These are phyloP conservation scores for Suillus luteus DNA, from an alignment of 768 basidiomycete species.

Conservation along the genomic window DNA sequence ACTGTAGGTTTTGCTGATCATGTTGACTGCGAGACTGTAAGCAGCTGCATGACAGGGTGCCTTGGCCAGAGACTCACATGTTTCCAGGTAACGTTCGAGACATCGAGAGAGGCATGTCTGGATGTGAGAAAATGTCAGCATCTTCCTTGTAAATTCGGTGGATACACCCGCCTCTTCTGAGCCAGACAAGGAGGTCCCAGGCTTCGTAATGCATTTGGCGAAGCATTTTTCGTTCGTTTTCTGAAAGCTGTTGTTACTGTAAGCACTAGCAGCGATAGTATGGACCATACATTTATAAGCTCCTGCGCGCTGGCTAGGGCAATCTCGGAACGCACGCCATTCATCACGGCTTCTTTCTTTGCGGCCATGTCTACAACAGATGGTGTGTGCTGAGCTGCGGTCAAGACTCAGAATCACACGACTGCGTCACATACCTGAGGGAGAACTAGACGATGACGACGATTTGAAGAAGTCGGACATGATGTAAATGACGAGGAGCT, in stretches of 20 bases:
- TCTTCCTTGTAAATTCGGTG: neutral
- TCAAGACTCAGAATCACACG: neutral
- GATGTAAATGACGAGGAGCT: constrained; percentile 6
- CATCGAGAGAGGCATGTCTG: constrained; percentile 78
- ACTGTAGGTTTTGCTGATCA: constrained; percentile 72
- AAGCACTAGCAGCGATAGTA: neutral
- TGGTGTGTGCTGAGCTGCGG: neutral
- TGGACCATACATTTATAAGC: constrained; percentile 64
- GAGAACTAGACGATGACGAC: constrained; percentile 35
- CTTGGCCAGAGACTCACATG: constrained; percentile 52
- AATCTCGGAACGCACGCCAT: constrained; percentile 66
- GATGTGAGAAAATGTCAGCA: neutral
- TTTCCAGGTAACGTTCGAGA: constrained; percentile 82
- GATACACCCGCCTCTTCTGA: constrained; percentile 65
- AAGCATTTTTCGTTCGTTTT: constrained; percentile 82
- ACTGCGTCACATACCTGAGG: constrained; percentile 25
- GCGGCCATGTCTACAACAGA: constrained; percentile 35
- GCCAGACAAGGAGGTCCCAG: constrained; percentile 63
- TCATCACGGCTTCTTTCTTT: constrained; percentile 53
- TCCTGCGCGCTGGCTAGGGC: constrained; percentile 77
- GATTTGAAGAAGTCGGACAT: constrained; percentile 61
- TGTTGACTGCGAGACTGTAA: constrained; percentile 56
- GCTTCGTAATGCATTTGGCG: constrained; percentile 75
- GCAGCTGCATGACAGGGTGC: constrained; percentile 18
- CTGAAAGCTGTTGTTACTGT: constrained; percentile 37